These are phyloP conservation scores for Daldinia concentrica DNA, from an alignment of 495 filamentous ascomycete species.

Conservation along the genomic window DNA sequence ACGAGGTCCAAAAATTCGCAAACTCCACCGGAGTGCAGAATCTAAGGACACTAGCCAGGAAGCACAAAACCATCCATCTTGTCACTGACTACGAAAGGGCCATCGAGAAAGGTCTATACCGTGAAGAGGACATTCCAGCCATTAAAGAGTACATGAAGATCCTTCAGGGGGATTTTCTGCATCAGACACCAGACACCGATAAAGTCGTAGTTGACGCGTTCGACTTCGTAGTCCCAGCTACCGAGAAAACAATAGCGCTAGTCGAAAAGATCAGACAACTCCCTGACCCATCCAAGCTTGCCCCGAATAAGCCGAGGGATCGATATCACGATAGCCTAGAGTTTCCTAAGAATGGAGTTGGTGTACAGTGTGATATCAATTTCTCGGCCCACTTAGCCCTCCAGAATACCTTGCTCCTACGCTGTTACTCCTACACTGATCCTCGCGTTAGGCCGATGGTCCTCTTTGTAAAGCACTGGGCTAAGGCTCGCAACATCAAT, in stretches of 20 bases:
- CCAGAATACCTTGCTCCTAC: slow-evolving; percentile 80
- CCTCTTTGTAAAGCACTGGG: slow-evolving; percentile 86
- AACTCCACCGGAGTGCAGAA: slow-evolving; percentile 16
- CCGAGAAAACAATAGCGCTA: slow-evolving; percentile 30
- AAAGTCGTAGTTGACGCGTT: slow-evolving; percentile 1
- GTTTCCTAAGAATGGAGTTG: slow-evolving; percentile 73
- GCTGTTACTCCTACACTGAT: slow-evolving; percentile 80
- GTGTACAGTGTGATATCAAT: slow-evolving; percentile 85
- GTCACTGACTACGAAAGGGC: slow-evolving; percentile 58
- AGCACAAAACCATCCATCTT: slow-evolving; percentile 60
- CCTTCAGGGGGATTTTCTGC: slow-evolving; percentile 45
- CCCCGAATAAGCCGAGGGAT: slow-evolving; percentile 61
- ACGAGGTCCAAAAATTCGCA: slow-evolving; percentile 51
- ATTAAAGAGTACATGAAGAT: slow-evolving; percentile 55
- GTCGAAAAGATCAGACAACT: slow-evolving; percentile 49
- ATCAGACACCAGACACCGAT: slow-evolving; percentile 23
- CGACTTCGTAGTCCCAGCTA: slow-evolving; percentile 44
- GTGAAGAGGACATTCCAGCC: slow-evolving; percentile 35
- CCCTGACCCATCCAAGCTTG: slow-evolving; percentile 51
- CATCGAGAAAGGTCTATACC: slow-evolving; percentile 53
- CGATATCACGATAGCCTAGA: slow-evolving; percentile 67
- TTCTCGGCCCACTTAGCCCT: slow-evolving; percentile 81
- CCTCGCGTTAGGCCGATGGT: slow-evolving; percentile 76
- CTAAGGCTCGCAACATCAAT: slow-evolving; percentile 82
- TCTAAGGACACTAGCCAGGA: slow-evolving; percentile 48